Conservation (phyloP, 2,329 filamentous ascomycete genomes). For the Neofusicoccum laricinum region DNA sequence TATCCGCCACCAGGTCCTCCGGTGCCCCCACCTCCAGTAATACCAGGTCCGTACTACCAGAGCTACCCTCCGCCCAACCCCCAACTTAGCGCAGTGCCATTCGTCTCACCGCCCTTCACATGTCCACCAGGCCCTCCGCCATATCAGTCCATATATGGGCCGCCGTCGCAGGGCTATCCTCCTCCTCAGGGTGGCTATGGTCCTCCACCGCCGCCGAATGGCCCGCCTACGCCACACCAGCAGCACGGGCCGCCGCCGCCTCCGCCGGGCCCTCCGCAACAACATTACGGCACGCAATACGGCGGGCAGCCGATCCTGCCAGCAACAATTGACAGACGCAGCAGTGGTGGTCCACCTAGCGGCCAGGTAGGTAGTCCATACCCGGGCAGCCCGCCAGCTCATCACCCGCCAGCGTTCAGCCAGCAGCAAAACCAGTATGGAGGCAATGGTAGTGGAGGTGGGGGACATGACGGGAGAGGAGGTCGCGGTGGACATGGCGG, state of each 20-base stretch:
- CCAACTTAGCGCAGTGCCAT: conserved; percentile 8
- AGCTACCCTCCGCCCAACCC: conserved; percentile 12
- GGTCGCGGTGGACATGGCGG: conserved; percentile 3
- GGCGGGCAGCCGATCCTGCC: conserved; percentile 40
- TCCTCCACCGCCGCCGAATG: not conserved
- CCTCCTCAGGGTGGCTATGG: not conserved
- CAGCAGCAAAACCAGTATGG: conserved; percentile 14
- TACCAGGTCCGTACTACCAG: conserved; percentile 5
- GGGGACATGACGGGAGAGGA: not conserved
- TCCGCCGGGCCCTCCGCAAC: not conserved
- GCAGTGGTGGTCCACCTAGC: not conserved
- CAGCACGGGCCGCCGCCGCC: conserved; percentile 9
- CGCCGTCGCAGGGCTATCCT: conserved; percentile 8
- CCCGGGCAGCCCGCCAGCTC: not conserved
- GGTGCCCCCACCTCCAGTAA: not conserved
- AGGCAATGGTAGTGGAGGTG: not conserved
- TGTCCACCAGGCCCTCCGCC: conserved; percentile 15
- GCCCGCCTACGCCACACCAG: not conserved
- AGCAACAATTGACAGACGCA: conserved; percentile 31
- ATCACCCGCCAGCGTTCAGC: conserved; percentile 14
- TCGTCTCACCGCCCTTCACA: conserved; percentile 8
- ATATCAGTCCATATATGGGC: conserved; percentile 14
- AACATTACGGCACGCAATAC: conserved; percentile 27
- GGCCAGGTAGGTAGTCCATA: not conserved
- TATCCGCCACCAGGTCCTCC: not conserved